Conservation (phyloP, 805 yeast species). For the Metschnikowia santaceciliae region DNA sequence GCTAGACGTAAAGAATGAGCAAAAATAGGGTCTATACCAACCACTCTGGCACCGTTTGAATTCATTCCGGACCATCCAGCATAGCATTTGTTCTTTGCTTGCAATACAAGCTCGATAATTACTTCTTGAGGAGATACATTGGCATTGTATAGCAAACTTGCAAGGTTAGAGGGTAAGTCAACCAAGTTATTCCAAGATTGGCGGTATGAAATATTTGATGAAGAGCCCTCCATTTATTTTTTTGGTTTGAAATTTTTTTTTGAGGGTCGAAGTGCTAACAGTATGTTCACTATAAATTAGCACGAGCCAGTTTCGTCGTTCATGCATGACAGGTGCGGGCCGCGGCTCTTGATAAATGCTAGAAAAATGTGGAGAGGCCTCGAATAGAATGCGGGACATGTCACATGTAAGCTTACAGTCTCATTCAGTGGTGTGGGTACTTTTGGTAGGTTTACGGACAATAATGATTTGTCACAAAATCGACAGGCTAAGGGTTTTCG, state of each 20-base stretch:
- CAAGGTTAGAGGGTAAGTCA: conserved; percentile 49
- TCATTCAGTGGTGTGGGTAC: background rate
- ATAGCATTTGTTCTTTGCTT: conserved; percentile 27
- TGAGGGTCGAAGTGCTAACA: background rate
- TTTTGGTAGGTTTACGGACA: background rate
- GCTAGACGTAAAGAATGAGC: conserved; percentile 48
- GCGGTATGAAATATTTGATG: conserved; percentile 25
- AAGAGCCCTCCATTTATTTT: conserved; percentile 33
- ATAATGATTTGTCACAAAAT: background rate
- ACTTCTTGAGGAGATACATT: conserved; percentile 57
- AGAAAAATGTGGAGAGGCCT: conserved; percentile 3
- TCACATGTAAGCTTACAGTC: background rate
- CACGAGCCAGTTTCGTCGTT: conserved; percentile 1
- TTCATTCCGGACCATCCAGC: conserved; percentile 70
- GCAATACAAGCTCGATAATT: conserved; percentile 43
- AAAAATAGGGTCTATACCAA: conserved; percentile 68
- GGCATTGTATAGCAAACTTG: conserved; percentile 45
- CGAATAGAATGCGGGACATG: background rate
- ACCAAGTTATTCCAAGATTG: conserved; percentile 47
- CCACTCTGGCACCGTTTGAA: conserved; percentile 22
- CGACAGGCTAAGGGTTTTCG: background rate
- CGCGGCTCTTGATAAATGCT: background rate
- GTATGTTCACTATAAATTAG: background rate
- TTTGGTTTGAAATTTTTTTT: background rate
- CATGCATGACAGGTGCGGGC: conserved; percentile 6